Base-by-base conservation (phyloP, 139 green algal species). In the Chlamydomonas sphaeroides region DNA sequence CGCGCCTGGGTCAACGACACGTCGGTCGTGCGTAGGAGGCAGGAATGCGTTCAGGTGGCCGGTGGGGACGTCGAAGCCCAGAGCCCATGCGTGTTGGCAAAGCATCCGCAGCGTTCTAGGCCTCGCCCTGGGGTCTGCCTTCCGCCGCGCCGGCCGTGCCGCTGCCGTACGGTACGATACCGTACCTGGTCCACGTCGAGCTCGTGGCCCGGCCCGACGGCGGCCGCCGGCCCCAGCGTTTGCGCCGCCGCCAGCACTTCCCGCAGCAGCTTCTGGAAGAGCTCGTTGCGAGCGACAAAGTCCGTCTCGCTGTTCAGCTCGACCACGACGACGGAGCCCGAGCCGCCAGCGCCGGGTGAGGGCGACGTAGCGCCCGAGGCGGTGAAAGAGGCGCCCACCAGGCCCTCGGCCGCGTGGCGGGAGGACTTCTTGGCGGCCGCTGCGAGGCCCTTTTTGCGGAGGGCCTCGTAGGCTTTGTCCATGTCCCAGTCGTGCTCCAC, bases 241-340 rank as follows among this genome's bases (percentile, higher is more conserved):
- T 95, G 67, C 1, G 90, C 88, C 38, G 94, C 94, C 5, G 73
- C 72, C 11, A 94, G 90, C n/a, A 92, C 93, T 7, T 75, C 56
- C 25, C 63, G 62, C 5, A 98, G 92, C 38, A 99, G 79, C 1
- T 68, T 35, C 36, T 90, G 90, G 85, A 99, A 99, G 14, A 89
- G 59, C 0, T 94, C 92, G 48, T 95, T 98, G 38, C 93, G 87
- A 0, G 93, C 89, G 10, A 98, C 96, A 87, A 99, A 99, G 78
- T 99, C 96, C 26, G 96, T 99, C 82, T 99, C 96, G 70, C 93
- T 95, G 87, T 99, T 99, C 59, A 99, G 86, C 90, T 98, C 93
- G 36, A 96, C 91, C 0, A 92, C 66, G 4, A 87, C 87, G 30
- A 79, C 65, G 5, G 57, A 72, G 5, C 77, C 77, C 26, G 26